Evolutionary conservation across 805 yeast species (phyloP).

Genomic region (Monosporozyma servazzii): DNA sequence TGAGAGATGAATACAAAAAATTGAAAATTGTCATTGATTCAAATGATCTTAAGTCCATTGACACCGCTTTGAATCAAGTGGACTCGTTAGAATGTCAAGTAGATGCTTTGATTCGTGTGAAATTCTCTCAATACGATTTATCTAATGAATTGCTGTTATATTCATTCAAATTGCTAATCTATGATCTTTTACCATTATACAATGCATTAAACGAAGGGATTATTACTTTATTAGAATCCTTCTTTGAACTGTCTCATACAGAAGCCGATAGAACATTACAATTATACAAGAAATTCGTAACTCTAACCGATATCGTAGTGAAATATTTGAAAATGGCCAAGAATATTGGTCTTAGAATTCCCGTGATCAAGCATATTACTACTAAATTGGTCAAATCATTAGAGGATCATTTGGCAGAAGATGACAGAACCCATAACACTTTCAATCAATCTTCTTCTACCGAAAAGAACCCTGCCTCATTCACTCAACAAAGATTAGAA

Average conservation of each 20-base stretch:
- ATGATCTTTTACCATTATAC: conserved; percentile 76
- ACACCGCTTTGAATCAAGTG: conserved; percentile 71
- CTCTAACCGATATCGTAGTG: conserved; percentile 78
- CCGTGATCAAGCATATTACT: conserved; percentile 95
- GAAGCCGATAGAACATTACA: conserved; percentile 84
- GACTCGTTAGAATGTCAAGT: conserved; percentile 82
- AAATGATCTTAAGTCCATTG: conserved; percentile 38
- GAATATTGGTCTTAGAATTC: conserved; percentile 83
- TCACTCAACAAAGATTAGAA: conserved; percentile 29
- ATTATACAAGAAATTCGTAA: conserved; percentile 77
- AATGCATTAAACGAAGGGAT: conserved; percentile 94
- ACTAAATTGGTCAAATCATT: conserved; percentile 80
- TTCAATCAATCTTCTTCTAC: conserved; percentile 8
- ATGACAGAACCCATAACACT: conserved; percentile 33
- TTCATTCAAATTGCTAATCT: conserved; percentile 81
- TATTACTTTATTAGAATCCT: conserved; percentile 84
- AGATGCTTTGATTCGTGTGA: conserved; percentile 62
- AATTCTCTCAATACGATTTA: conserved; percentile 68
- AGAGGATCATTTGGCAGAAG: conserved; percentile 82
- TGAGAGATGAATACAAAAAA: conserved; percentile 52
- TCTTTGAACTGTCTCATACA: conserved; percentile 78
- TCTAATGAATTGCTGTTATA: conserved; percentile 77
- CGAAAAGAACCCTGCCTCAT: background rate
- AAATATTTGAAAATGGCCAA: conserved; percentile 84
- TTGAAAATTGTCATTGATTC: conserved; percentile 42